Evolutionary conservation across 2,329 filamentous ascomycete species (phyloP), one percentile per base, ranked within the genome.

Genomic region (Phaeosphaeria sp.): DNA sequence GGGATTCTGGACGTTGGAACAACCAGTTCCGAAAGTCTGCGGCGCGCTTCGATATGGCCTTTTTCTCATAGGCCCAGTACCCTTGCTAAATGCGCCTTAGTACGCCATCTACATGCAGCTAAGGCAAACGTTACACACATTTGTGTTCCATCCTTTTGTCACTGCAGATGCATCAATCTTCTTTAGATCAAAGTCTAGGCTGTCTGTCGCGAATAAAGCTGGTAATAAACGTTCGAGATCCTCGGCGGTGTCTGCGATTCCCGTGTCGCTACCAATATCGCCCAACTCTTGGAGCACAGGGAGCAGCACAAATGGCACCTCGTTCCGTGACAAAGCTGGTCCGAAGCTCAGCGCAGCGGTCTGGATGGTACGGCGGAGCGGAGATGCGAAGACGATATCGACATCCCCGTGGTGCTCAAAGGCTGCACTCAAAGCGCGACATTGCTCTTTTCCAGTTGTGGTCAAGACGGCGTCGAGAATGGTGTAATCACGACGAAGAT

Each of bases 391-490:
- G 13, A 96, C 83, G 65, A 90, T 83, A 4, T 89, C 89, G 69
- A 95, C 80, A 2, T 63, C 58, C 23, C 65, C 52, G 50, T 71
- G 89, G 76, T 85, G 77, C 10, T 90, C 86, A 73, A 96, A 96
- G 0, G 78, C 66, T 60, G 27, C 81, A 72, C 67, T 84, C 78
- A 97, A 87, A 17, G 78, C 74, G 23, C 77, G 80, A 79, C 92
- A 96, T 83, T 97, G 92, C 60, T 87, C 71, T 72, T 89, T 83
- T 67, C 93, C 93, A n/a, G 89, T 82, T 0, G 85, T 81, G 1
- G 93, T 97, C 53, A 97, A 85, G 58, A 86, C 81, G 1, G 93
- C 93, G 72, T 97, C 93, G n/a, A 75, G 88, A 42, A 96, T 81
- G 59, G 79, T 72, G 73, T 93, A 89, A 78, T 93, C 92, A 61